A percentile compares a stretch with the other conserved stretches of the same genome.
Evolutionary conservation across 495 filamentous ascomycete species (phyloP).

Genomic region (Podospora comata): DNA sequence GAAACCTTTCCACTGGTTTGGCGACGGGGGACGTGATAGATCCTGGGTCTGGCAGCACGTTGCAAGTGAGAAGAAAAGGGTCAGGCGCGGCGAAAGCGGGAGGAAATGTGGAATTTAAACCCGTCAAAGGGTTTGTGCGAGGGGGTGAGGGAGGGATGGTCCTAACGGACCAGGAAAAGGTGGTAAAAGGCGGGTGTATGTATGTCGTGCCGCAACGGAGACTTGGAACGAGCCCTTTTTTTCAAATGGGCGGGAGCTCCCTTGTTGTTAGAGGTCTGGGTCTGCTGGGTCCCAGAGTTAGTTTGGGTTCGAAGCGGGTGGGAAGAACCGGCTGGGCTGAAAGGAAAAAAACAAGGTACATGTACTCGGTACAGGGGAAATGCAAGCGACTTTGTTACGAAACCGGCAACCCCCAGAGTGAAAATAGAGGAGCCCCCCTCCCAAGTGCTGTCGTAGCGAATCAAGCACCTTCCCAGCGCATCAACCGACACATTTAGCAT

Average conservation of each 20-base stretch:
- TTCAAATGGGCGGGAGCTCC: slow-evolving; percentile 34
- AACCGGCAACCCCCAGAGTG: slow-evolving; percentile 12
- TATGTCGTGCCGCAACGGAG: slow-evolving; percentile 24
- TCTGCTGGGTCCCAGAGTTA: slow-evolving; percentile 28
- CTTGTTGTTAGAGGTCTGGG: slow-evolving; percentile 28
- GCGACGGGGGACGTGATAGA: neutral
- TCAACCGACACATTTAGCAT: slow-evolving; percentile 11
- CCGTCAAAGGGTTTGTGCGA: slow-evolving; percentile 14
- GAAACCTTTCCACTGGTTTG: neutral
- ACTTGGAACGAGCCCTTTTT: slow-evolving; percentile 32
- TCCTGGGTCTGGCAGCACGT: neutral
- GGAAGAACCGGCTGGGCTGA: slow-evolving; percentile 11
- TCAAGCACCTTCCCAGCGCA: slow-evolving; percentile 14
- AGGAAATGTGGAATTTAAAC: slow-evolving; percentile 17
- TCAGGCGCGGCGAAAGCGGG: neutral
- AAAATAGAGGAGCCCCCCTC: slow-evolving; percentile 4
- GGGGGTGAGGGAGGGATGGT: slow-evolving; percentile 11
- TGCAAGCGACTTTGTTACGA: neutral
- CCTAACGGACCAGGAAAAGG: slow-evolving; percentile 18
- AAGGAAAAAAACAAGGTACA: slow-evolving; percentile 17
- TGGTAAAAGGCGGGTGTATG: slow-evolving; percentile 24
- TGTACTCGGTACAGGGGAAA: slow-evolving; percentile 5
- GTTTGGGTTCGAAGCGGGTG: slow-evolving; percentile 24
- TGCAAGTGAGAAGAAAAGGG: slow-evolving; percentile 7
- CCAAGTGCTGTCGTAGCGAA: slow-evolving; percentile 14